Base-by-base conservation (phyloP, 495 filamentous ascomycete species). In the Podospora australis region DNA sequence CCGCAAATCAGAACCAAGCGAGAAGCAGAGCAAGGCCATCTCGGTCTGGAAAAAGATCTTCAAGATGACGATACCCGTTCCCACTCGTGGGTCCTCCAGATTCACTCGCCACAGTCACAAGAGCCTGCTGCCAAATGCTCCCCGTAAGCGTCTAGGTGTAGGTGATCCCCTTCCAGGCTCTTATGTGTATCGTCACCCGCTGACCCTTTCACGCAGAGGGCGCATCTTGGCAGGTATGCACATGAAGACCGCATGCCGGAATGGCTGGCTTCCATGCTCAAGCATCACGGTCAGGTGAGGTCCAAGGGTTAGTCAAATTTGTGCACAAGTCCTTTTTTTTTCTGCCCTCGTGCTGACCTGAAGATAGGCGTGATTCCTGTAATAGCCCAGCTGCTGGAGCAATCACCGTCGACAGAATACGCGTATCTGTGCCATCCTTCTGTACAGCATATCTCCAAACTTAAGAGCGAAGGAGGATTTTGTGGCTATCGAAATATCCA, bases 401-500 rank as follows among this genome's bases (percentile, higher is more conserved):
- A 81, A 32, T 89, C 88, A 54, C 54, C 60, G 3, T 65, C 72
- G 10, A 79, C 87, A 13, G 66, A 77, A 26, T 78, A 79, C 46
- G 87, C 87, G 3, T 96, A 87, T 55, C 65, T 95, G 23, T 97
- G 92, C 63, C 79, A 88, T 53, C 76, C 87, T 6, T 72, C 70
- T 22, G 84, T 87, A 1, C 78, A 80, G 29, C 90, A 96, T 60
- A 77, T 98, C 14, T 84, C 83, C 39, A 96, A 95, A 56, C 72
- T 95, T 29, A 73, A 74, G 8, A 77, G 71, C 28, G 90, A 95
- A 66, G 86, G 90, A 26, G 88, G 88, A 1, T 98, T 97, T 67
- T 98, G 92, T 66, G 92, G 92, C n/a, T 98, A 96, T 58, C 77
- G 92, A 8, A 98, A 96, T 63, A 95, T 96, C 32, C 92, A 98